Conservation (phyloP, 306 rosid genomes). For the Quercus gilva region DNA sequence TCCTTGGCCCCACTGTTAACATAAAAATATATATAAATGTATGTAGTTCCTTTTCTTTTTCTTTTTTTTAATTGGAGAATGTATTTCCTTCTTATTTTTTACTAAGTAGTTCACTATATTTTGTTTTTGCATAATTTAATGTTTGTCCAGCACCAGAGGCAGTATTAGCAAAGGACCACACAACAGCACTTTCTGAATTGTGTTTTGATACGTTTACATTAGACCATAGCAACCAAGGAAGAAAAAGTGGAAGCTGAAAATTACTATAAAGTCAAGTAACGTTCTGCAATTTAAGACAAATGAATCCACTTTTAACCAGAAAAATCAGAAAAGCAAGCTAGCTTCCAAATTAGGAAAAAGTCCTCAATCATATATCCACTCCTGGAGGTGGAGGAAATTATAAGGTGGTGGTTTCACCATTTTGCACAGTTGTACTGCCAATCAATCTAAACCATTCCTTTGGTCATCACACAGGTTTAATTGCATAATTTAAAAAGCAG, state of each 20-base stretch:
- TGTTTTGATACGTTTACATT: too few species aligned
- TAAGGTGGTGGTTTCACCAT: conserved; percentile 3
- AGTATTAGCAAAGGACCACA: too few species aligned
- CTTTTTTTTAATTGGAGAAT: too few species aligned
- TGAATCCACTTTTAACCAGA: not conserved
- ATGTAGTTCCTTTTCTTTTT: too few species aligned
- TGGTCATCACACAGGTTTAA: not conserved
- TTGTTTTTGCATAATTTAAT: too few species aligned
- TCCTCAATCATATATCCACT: not conserved
- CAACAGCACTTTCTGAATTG: too few species aligned
- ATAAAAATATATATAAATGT: too few species aligned
- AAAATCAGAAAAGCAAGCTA: not conserved
- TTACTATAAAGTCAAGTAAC: not conserved
- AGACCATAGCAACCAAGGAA: too few species aligned
- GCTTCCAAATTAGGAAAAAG: conserved; percentile 16
- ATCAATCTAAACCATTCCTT: conserved; percentile 4
- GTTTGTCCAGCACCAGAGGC: too few species aligned
- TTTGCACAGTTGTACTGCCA: not conserved
- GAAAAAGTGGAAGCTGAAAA: not conserved
- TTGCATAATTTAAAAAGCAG: not conserved
- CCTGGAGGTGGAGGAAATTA: conserved; percentile 1
- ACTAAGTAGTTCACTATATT: too few species aligned
- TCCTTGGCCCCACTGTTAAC: too few species aligned
- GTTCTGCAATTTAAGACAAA: not conserved
- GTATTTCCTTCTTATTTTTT: too few species aligned